Conservation (phyloP, 78 protist genomes). For the Anaeramoeba flamelloides region DNA sequence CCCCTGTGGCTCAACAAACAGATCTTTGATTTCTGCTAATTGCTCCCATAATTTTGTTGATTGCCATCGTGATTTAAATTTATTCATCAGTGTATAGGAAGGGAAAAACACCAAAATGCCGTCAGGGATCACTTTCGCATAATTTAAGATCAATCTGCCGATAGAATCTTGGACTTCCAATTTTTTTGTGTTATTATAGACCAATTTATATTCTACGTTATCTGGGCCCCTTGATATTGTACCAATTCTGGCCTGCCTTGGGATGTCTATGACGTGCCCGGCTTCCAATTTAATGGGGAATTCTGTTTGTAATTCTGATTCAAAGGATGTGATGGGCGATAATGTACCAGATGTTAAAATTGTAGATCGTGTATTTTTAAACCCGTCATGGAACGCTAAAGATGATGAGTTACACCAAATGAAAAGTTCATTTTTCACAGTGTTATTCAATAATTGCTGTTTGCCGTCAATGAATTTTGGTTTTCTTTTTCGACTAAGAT, state of each 20-base stretch:
- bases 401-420: no score
- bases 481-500: no score
- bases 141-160: conserved; percentile 1
- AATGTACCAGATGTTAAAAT: conserved; percentile 90
- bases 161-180: conserved; percentile 15
- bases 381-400: no score
- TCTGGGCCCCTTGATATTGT: background rate
- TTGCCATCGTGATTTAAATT: conserved; percentile 4
- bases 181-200: background rate
- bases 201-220: background rate
- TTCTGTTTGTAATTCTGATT: conserved; percentile 31
- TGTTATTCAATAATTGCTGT: no score
- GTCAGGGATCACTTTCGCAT: no score
- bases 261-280: conserved; percentile 13
- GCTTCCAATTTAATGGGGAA: conserved; percentile 20
- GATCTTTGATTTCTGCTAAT: no score
- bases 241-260: conserved; percentile 8
- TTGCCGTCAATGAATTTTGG: no score
- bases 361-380: no score
- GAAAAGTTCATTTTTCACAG: no score
- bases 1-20: no score
- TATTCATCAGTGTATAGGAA: conserved; percentile 18
- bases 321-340: conserved; percentile 66
- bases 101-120: conserved; percentile 30
- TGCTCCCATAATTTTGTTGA: no score